Base-by-base conservation (phyloP, 805 yeast genomes). In the Yamadazyma philogaea region DNA sequence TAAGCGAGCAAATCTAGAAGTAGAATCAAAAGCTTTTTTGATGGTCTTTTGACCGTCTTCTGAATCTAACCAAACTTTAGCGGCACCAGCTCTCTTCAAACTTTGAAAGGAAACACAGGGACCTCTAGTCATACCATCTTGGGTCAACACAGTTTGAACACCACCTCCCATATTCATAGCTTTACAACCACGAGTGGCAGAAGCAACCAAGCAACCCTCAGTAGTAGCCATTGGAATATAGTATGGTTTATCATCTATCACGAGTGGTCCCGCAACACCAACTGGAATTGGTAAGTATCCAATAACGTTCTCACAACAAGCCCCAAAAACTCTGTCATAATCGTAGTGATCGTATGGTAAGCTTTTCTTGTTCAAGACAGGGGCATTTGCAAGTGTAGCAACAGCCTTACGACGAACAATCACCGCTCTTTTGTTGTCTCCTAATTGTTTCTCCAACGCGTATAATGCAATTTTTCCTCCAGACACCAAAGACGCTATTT, bases 211-310 rank as follows among this genome's bases (percentile, higher is more conserved):
- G 68, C 98, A 95, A 40, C 99, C 99, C 70, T 93, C 99, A 27
- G 99, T 93, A 14, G 99, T 93, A 20, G 99, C 99, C 96, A 93
- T 88, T 30, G 99, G 99, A 53, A 93, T 82, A 65, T 89, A 96
- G 62, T 77, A 84, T 36, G 95, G 81, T 51, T 76, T 80, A 39
- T 91, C 95, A 63, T 93, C 98, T 56, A 93, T 87, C 42, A 87
- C 74, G 61, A 93, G 67, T 7, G 99, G 99, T 41, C 99, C 99
- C 20, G 97, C 97, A 59, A 93, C 83, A 63, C 99, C 99, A 43
- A 93, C 88, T 6, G 99, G 99, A 33, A 93, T 63, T 20, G 99
- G 99, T 82, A 91, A 79, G 61, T 75, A 93, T 22, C 99, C 99
- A 63, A 93, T 85, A 45, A 93, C 99, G 59, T 93, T 93, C 64